Base-by-base conservation (phyloP, 140 eudicot genomes). In the Oenanthe javanica region DNA sequence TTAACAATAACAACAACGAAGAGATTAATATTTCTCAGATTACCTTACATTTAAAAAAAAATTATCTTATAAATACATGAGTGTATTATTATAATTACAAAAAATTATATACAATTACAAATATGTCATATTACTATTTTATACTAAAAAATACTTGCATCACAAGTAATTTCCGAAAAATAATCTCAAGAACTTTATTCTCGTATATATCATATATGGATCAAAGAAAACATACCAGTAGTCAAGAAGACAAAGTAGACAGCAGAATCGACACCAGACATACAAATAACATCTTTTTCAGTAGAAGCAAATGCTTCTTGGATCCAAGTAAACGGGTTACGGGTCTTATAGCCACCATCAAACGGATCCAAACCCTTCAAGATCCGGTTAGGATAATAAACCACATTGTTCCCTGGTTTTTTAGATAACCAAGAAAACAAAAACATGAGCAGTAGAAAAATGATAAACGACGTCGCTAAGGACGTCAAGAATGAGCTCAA, bases 241-340 rank as follows among this genome's bases (percentile, higher is more conserved):
- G 86, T 57, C 77, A 95, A 85, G 84, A 92, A 95, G 57, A 95
- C 93, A 23, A 95, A 92, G 84, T 92, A 91, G 70, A 91, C 99
- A 82, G 99, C 99, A 50, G 99, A 73, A 87, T 95, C 97, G 69
- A 95, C 97, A 64, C 99, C 99, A 31, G 99, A 92, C 74, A 85
- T 16, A 5, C 81, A 27, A 16, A 95, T 55, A 75, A 95, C 85
- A 49, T 92, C 93, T 14, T 85, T 77, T 82, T 95, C 99, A n/a
- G 93, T 15, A 0, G 97, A 91, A 16, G 90, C 80, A 2, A 83
- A 23, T 1, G 97, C 97, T 80, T 91, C 99, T 38, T 84, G 85
- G 87, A 95, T 91, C 99, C 99, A 95, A 23, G 96, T 79, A 75
- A 95, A 86, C 49, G 99, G 99, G 87, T 91, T 88, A 14, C 97